Evolutionary conservation across 108 stramenopile genomes (phyloP).

Genomic region (Cyclotella cryptica): DNA sequence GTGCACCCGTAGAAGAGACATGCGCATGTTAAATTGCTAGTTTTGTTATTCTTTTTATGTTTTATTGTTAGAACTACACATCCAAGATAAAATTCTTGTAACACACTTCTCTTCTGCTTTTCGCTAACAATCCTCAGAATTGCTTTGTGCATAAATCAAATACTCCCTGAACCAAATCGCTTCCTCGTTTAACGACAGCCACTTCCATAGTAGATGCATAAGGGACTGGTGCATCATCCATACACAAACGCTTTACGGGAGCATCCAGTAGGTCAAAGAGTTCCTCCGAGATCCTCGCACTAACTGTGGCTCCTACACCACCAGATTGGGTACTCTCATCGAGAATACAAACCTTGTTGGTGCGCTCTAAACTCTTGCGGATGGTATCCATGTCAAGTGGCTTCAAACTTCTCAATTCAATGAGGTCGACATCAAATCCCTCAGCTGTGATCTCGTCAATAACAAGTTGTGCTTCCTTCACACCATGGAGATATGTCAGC

Average conservation of each 20-base stretch:
- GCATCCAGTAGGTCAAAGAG: slow-evolving; percentile 96
- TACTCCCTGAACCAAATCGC: slow-evolving; percentile 88
- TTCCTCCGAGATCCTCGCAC: slow-evolving; percentile 93
- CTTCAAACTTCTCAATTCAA: slow-evolving; percentile 96
- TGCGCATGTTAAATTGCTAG: too few species aligned
- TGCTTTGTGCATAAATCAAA: slow-evolving; percentile 82
- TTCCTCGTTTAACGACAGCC: slow-evolving; percentile 93
- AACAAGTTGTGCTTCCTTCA: slow-evolving; percentile 90
- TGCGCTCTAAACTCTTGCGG: slow-evolving; percentile 78
- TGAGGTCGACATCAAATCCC: slow-evolving; percentile 96
- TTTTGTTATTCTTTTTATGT: too few species aligned
- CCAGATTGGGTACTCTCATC: slow-evolving; percentile 97
- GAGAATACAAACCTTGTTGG: slow-evolving; percentile 93
- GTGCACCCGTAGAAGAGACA: too few species aligned
- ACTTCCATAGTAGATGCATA: slow-evolving; percentile 97
- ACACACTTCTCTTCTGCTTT: too few species aligned
- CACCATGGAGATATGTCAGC: slow-evolving; percentile 97
- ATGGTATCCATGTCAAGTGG: slow-evolving; percentile 98
- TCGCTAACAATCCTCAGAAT: slow-evolving; percentile 39
- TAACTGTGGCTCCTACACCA: slow-evolving; percentile 97
- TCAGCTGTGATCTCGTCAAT: slow-evolving; percentile 88
- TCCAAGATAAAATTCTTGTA: too few species aligned
- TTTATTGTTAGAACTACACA: too few species aligned
- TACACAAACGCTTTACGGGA: slow-evolving; percentile 95
- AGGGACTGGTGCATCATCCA: slow-evolving; percentile 98